Evolutionary conservation across 2,329 filamentous ascomycete species (phyloP), one percentile per base, ranked within the genome.

Genomic region (Fusarium aywerte): DNA sequence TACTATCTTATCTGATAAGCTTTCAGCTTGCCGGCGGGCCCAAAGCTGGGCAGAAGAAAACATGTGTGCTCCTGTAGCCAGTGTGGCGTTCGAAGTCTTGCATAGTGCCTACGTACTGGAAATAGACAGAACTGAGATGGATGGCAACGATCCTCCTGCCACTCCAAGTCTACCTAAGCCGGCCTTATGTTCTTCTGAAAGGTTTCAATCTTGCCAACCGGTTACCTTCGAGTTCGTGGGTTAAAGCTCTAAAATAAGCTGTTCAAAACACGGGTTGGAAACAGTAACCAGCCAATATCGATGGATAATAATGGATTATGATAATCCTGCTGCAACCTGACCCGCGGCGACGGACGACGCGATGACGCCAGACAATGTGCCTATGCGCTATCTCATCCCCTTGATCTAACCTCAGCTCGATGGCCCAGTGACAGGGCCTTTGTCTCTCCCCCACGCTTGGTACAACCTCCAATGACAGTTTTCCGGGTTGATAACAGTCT

Each of bases 361-460:
- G 36, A 42, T 25, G 29, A 35, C 54, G 54, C 45, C 59, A 50
- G 58, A 44, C 18, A 51, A 67, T 52, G 59, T 59, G 43, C 55
- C 56, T 45, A 68, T 68, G 60, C 51, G 58, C 56, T 65, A 64
- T 62, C 55, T 54, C 62, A 27, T 55, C 48, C 35, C 38, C 55
- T 52, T 57, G 51, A 69, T 51, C 50, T 47, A 11, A 44, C 35
- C 61, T 61, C 65, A 48, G 44, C 39, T 47, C 47, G 44, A 54
- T 51, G 48, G 65, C 36, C 45, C 36, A 49, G 50, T 36, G 23
- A 49, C 60, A 50, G 31, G 50, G 44, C 55, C 48, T 54, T 21
- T 40, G 57, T 55, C 51, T 42, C 27, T 65, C 65, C 70, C 69
- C 70, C 70, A 72, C 69, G 69, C 21, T 68, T 42, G 44, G 45